Conservation (phyloP, 2,329 filamentous ascomycete genomes). For the Acrodontium crateriforme region DNA sequence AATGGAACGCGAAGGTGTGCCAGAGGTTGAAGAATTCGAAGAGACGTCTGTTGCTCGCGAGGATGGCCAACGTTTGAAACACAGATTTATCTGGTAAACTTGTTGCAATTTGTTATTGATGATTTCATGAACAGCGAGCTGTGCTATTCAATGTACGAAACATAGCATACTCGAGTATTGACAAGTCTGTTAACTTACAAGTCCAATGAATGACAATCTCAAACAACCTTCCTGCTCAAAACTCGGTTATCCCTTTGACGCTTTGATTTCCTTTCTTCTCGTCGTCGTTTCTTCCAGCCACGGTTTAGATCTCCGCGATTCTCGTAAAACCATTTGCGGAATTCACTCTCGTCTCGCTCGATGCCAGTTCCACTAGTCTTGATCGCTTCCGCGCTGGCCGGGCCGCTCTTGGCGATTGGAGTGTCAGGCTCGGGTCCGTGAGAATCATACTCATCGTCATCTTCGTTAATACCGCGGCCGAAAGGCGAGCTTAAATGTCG, state of each 20-base stretch:
- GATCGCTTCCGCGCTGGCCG: background rate
- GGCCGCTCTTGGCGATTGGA: slow-evolving; percentile 1
- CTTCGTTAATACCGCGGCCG: slow-evolving; percentile 32
- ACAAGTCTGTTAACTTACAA: too few species aligned
- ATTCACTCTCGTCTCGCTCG: slow-evolving; percentile 38
- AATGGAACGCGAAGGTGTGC: slow-evolving; percentile 35
- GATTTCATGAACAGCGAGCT: too few species aligned
- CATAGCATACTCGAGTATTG: too few species aligned
- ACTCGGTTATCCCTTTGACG: slow-evolving; percentile 46
- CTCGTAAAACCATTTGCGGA: slow-evolving; percentile 48
- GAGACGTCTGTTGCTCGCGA: slow-evolving; percentile 9
- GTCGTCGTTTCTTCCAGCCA: slow-evolving; percentile 40
- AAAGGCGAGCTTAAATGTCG: slow-evolving; percentile 45
- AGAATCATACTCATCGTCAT: slow-evolving; percentile 29
- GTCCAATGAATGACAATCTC: too few species aligned
- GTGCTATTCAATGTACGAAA: too few species aligned
- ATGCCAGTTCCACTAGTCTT: slow-evolving; percentile 2
- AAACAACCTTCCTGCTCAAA: slow-evolving; percentile 25
- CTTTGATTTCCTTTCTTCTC: slow-evolving; percentile 47
- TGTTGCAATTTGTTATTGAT: too few species aligned
- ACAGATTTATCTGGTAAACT: slow-evolving; percentile 12
- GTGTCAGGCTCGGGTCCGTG: too few species aligned
- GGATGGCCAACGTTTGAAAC: slow-evolving; percentile 4
- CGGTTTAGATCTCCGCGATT: slow-evolving; percentile 35
- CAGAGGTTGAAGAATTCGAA: slow-evolving; percentile 12